Evolutionary conservation across 177 flowering plant species (phyloP), one percentile per base, ranked within the genome.

Genomic region (Telopea speciosissima): DNA sequence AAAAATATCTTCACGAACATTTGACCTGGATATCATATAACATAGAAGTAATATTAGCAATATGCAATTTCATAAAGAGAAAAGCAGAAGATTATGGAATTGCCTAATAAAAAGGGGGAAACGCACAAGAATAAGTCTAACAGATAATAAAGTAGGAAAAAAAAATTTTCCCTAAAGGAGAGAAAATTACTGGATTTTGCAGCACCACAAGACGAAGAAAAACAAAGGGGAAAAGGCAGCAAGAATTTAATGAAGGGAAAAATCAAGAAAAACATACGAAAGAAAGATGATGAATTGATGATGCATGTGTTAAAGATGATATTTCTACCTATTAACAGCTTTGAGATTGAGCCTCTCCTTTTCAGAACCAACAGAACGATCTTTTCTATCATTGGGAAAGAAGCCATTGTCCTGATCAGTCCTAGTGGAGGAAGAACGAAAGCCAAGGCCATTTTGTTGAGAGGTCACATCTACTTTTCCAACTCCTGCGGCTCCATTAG

Each of bases 261-360:
- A 58, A 58, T 13, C 5, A n/a, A n/a, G n/a, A 58, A 54, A 11
- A 58, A n/a, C 6, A 58, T 17, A 36, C 7, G 40, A 36, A 5
- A n/a, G 24, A 58, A 58, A 58, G 61, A 2, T 28, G 31, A 58
- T 2, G 23, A 58, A 2, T 28, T 28, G 31, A 58, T 2, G 23
- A 58, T 21, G 40, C 40, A 19, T 7, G 22, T 19, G 61, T n/a
- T 58, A 61, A 19, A 28, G 17, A 24, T 33, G 23, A 22, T 56
- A 25, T 36, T 10, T 89, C 65, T 89, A 93, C 98, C 84, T 91
- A 74, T 88, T 89, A 69, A 82, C 74, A 67, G 85, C 79, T 79
- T 86, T 88, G 69, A 83, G 70, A 70, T 83, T 88, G 82, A 82
- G 79, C 72, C 87, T 84, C 75, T 93, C 97, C 75, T 88, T 93